Conservation (phyloP, 108 stramenopile genomes). For the Cyclotella baltica region DNA sequence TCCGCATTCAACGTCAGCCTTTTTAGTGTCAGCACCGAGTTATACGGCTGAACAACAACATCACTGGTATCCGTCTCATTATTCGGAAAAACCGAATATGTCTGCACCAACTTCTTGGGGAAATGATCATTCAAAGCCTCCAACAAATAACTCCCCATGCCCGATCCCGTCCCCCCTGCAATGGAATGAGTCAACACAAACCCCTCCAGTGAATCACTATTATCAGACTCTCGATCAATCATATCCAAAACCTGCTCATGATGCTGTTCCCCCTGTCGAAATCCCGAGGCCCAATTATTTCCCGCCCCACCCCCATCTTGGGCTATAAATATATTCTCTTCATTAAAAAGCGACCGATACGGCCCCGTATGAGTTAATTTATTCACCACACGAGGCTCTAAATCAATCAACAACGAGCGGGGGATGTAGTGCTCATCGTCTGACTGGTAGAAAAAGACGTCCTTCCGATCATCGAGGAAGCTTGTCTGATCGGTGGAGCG, state of each 20-base stretch:
- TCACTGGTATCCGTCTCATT: constrained; percentile 92
- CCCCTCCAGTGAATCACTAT: constrained; percentile 97
- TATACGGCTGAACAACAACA: constrained; percentile 99
- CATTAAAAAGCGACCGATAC: constrained; percentile 92
- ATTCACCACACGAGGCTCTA: constrained; percentile 98
- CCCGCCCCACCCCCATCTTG: constrained; percentile 99
- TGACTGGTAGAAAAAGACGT: constrained; percentile 98
- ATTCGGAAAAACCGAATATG: constrained; percentile 98
- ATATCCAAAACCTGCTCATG: constrained; percentile 97
- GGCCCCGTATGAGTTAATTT: constrained; percentile 78
- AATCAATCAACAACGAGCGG: constrained; percentile 94
- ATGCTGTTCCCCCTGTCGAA: constrained; percentile 92
- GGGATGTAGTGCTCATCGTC: constrained; percentile 91
- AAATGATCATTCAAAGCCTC: constrained; percentile 98
- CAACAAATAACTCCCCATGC: constrained; percentile 97
- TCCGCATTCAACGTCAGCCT: constrained; percentile 98
- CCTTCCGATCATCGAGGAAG: constrained; percentile 89
- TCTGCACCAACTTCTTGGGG: constrained; percentile 98
- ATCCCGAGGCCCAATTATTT: constrained; percentile 98
- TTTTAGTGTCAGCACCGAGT: constrained; percentile 95
- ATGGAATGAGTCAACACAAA: constrained; percentile 98
- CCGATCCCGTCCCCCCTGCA: constrained; percentile 98
- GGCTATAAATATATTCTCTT: constrained; percentile 96
- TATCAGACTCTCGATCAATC: constrained; percentile 99
- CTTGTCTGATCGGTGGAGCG: neutral